Evolutionary conservation across 257 asterid species (phyloP).

Genomic region (Linderniella brevidens): DNA sequence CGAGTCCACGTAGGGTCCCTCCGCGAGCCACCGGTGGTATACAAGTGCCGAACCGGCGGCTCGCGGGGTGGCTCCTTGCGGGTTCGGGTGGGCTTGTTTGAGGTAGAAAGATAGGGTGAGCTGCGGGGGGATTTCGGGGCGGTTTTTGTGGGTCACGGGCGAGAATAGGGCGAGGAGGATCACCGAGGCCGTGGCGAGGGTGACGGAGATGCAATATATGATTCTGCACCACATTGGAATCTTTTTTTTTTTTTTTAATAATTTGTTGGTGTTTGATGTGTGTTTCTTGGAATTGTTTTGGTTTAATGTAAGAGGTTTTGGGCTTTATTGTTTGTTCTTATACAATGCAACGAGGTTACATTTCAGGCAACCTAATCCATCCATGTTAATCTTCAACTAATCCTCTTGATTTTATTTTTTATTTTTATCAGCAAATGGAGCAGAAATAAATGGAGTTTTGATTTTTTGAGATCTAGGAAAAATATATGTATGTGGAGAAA

Average conservation of each 20-base stretch:
- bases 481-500: too few relatives aligned
- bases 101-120: conserved; percentile 48
- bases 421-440: too few relatives aligned
- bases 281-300: too few relatives aligned
- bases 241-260: conserved; percentile 2
- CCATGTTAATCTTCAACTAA: conserved; percentile 15
- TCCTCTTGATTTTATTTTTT: too few relatives aligned
- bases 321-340: too few relatives aligned
- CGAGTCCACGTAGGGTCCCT: conserved; percentile 53
- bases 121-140: conserved; percentile 11
- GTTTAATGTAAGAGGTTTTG: conserved; percentile 1
- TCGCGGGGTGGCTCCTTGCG: conserved; percentile 15
- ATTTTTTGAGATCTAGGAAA: too few relatives aligned
- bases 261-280: too few relatives aligned
- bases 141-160: conserved; percentile 35
- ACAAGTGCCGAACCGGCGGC: conserved; percentile 34
- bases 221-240: conserved; percentile 37
- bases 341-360: conserved; percentile 15
- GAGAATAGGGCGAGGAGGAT: conserved; percentile 53
- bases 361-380: conserved; percentile 56
- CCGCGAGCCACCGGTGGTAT: conserved; percentile 49
- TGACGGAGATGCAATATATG: conserved; percentile 50
- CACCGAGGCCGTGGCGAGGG: conserved; percentile 48
- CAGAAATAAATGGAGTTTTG: too few relatives aligned
- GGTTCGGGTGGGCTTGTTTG: conserved; percentile 35